These are phyloP conservation scores for Paramecium octaurelia DNA, from an alignment of 73 alveolate species.

Conservation along the genomic window DNA sequence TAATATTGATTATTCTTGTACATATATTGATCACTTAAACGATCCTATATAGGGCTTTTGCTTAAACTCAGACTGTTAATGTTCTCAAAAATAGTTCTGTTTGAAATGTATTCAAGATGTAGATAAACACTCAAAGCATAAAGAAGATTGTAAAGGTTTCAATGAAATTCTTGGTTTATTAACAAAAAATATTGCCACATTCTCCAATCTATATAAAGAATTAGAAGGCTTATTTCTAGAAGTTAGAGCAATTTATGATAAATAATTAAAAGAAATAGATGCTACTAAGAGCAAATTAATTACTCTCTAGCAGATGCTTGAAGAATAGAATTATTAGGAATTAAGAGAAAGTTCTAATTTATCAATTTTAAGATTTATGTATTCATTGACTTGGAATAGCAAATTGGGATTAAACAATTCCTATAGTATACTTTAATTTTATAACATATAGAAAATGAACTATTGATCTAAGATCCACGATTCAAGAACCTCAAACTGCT, in stretches of 20 bases:
- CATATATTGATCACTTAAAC: not conserved
- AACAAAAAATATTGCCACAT: not conserved
- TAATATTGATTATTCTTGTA: not conserved
- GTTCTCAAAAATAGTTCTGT: not conserved
- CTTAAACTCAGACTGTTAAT: not conserved
- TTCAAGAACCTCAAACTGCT: not conserved
- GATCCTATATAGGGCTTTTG: not conserved
- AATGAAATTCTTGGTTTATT: not conserved
- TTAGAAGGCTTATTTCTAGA: not conserved
- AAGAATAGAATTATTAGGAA: not conserved
- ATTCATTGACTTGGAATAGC: not conserved
- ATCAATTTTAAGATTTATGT: not conserved
- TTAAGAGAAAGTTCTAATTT: not conserved
- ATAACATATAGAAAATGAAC: not conserved
- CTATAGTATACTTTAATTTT: not conserved
- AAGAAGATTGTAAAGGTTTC: not conserved
- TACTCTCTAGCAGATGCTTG: not conserved
- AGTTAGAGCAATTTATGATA: not conserved
- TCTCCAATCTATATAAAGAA: not conserved
- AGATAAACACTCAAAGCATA: not conserved
- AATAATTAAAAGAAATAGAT: not conserved
- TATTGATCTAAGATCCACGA: not conserved
- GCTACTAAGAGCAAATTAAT: not conserved
- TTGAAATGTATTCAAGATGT: not conserved
- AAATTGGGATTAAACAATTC: not conserved